Conservation (phyloP, 2,329 filamentous ascomycete species). For the Penicillium sp. region DNA sequence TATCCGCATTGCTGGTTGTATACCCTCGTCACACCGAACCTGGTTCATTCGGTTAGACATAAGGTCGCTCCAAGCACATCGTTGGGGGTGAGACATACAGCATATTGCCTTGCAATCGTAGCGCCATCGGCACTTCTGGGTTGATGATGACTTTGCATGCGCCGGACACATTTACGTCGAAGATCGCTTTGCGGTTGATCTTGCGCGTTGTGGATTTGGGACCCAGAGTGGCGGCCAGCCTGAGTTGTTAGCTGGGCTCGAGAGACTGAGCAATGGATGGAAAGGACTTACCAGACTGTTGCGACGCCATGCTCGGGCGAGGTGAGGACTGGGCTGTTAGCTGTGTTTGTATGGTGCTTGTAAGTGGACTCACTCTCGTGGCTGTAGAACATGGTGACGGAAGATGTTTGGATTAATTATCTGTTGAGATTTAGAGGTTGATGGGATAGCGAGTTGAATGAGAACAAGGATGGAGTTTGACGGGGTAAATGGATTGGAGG, state of each 20-base stretch:
- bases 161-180: slow-evolving; percentile 82
- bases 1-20: slow-evolving; percentile 88
- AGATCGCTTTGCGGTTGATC: slow-evolving; percentile 82
- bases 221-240: slow-evolving; percentile 90
- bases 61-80: not conserved
- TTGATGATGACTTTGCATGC: slow-evolving; percentile 88
- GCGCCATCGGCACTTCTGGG: slow-evolving; percentile 82
- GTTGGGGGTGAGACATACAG: slow-evolving; percentile 58
- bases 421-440: not conserved
- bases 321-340: slow-evolving; percentile 66
- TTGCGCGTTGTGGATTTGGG: slow-evolving; percentile 71
- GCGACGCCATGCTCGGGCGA: slow-evolving; percentile 88
- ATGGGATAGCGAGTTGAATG: not conserved
- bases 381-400: slow-evolving; percentile 82
- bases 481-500: not conserved
- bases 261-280: not conserved
- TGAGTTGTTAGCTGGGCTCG: slow-evolving; percentile 43
- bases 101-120: slow-evolving; percentile 86
- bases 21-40: slow-evolving; percentile 80
- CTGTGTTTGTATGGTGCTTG: too few species aligned
- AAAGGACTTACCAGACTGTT: slow-evolving; percentile 77
- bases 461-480: not conserved
- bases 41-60: slow-evolving; percentile 26
- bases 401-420: not conserved
- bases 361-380: slow-evolving; percentile 78